Base-by-base conservation (phyloP, 306 rosid species). In the Pyrus pyrifolia region DNA sequence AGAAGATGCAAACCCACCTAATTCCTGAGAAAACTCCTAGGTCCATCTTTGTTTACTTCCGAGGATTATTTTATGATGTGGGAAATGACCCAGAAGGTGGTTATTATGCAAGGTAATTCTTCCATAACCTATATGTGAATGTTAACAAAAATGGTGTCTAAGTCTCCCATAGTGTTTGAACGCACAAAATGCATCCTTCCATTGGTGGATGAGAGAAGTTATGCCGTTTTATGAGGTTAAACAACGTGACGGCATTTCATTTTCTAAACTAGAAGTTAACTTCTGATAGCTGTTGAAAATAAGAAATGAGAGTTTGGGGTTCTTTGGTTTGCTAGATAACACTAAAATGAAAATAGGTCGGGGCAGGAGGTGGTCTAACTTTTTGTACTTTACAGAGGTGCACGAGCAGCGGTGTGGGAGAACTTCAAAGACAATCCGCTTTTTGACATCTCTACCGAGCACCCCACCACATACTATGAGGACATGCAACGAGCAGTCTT, bases 21-120 rank as follows among this genome's bases (percentile, higher is more conserved):
- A 92, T 92, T 78, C 88, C 97, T 45, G 93, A 92, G 62, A 90
- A 87, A 60, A 90, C 85, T 70, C 97, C 97, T 49, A 80, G 97
- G 78, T 89, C 97, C 80, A 92, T 92, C 74, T 92, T 92, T 75
- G 97, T 92, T 78, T 92, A 92, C 83, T 92, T 92, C 79, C 89
- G 97, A 63, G 97, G 97, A 80, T 84, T 92, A 71, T 92, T 92
- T 79, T 92, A 92, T 84, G 97, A 92, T 81, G 97, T 92, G 27
- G 96, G 96, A 80, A 92, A 92, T 87, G 97, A 92, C 76, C 97
- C 97, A 29, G 97, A 92, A 85, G 97, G 97, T 83, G 97, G 97
- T 74, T 92, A 92, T 76, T 92, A 92, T 82, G 97, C 97, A 81
- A 92, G 97, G 97, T 90, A 83, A 46, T 81, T 78, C 30, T 67